phyloP scores from a whole-genome alignment of 768 basidiomycete genomes.

The Leccinum subgranulosum region DNA sequence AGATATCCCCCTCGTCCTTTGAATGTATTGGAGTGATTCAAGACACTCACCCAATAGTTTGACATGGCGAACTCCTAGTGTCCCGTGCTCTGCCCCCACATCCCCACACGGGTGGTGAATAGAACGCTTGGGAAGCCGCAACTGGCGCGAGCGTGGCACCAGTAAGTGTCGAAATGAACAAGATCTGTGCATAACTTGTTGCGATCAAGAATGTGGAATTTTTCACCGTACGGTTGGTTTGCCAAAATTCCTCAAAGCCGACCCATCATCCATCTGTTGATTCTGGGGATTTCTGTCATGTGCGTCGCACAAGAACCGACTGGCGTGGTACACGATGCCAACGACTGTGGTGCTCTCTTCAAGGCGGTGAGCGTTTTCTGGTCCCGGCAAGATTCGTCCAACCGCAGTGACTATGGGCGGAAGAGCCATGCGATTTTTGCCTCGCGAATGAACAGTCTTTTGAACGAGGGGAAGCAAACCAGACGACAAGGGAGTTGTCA shows the following conservation, averaged over 20 bases:
- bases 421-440: slow-evolving; percentile 11
- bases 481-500: not conserved
- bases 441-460: not conserved
- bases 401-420: not conserved
- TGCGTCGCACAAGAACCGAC: not conserved
- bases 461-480: not conserved
- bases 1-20: slow-evolving; percentile 22
- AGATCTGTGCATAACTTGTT: slow-evolving; percentile 20
- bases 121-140: slow-evolving; percentile 14
- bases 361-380: slow-evolving; percentile 9
- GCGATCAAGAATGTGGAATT: slow-evolving; percentile 22
- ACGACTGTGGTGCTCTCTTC: slow-evolving; percentile 2
- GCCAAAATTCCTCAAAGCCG: slow-evolving; percentile 9
- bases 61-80: slow-evolving; percentile 5
- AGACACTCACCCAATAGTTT: slow-evolving; percentile 30
- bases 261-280: slow-evolving; percentile 1
- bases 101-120: slow-evolving; percentile 6
- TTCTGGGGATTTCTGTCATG: slow-evolving; percentile 3
- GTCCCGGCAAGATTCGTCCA: not conserved
- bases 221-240: slow-evolving; percentile 23
- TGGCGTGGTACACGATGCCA: not conserved
- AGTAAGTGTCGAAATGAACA: slow-evolving; percentile 25
- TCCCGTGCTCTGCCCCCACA: slow-evolving; percentile 1
- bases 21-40: slow-evolving; percentile 28
- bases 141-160: slow-evolving; percentile 9